A percentile compares a stretch with the other conserved stretches of the same genome.
These are phyloP conservation scores for Sporothrix phasma DNA, from an alignment of 2,329 filamentous ascomycete genomes.

Conservation along the genomic window DNA sequence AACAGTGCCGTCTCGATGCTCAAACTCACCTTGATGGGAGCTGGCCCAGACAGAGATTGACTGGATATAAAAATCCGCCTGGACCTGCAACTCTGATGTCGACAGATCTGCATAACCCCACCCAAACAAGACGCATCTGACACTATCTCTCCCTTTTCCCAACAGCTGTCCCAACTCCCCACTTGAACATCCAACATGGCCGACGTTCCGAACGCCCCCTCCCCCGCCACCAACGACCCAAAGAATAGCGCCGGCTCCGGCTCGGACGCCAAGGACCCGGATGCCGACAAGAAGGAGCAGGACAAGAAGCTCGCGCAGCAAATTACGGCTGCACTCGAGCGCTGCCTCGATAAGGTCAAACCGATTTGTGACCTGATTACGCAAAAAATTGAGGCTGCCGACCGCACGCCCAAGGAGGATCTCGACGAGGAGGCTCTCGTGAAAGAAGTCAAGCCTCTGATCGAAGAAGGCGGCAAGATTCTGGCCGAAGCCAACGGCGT, in stretches of 20 bases:
- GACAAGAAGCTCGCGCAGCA: slow-evolving; percentile 69
- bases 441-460: slow-evolving; percentile 73
- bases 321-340: slow-evolving; percentile 62
- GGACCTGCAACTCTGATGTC: background rate
- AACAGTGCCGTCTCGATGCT: too few species aligned
- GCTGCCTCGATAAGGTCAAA: slow-evolving; percentile 73
- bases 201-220: background rate
- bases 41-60: too few species aligned
- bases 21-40: too few species aligned
- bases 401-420: slow-evolving; percentile 73
- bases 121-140: background rate
- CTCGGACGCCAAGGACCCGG: background rate
- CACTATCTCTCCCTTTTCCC: background rate
- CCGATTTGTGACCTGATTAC: slow-evolving; percentile 82
- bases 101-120: too few species aligned
- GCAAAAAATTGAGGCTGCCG: slow-evolving; percentile 30
- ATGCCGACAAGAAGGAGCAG: slow-evolving; percentile 38
- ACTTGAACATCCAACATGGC: background rate
- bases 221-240: background rate
- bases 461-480: slow-evolving; percentile 76
- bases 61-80: background rate
- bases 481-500: slow-evolving; percentile 78
- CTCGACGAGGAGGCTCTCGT: slow-evolving; percentile 86
- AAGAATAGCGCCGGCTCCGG: background rate
- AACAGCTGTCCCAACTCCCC: too few species aligned